These are phyloP conservation scores for Juglanconis juglandina DNA, from an alignment of 2,329 filamentous ascomycete genomes.

Conservation along the genomic window DNA sequence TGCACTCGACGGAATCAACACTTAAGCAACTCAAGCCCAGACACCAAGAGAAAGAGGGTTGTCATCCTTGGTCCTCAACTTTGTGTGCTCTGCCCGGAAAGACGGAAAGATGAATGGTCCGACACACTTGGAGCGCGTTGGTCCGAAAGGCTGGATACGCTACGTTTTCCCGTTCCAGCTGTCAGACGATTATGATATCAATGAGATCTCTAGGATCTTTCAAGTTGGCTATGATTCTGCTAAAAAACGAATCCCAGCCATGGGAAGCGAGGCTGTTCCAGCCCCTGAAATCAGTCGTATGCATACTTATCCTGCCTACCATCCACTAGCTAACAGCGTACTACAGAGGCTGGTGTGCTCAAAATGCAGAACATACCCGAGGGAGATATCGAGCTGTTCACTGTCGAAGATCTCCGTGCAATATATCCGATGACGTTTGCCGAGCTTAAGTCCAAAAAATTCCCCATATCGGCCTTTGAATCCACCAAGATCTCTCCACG, in stretches of 20 bases:
- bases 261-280: slow-evolving; percentile 30
- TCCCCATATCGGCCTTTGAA: slow-evolving; percentile 23
- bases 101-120: slow-evolving; percentile 21
- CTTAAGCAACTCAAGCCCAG: no score
- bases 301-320: not conserved
- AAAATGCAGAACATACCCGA: slow-evolving; percentile 27
- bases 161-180: slow-evolving; percentile 32
- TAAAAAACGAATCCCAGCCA: slow-evolving; percentile 26
- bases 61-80: no score
- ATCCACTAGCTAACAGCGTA: not conserved
- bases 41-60: no score
- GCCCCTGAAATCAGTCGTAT: slow-evolving; percentile 25
- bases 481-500: slow-evolving; percentile 23
- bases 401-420: slow-evolving; percentile 25
- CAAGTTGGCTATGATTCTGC: slow-evolving; percentile 27
- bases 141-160: slow-evolving; percentile 32
- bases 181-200: slow-evolving; percentile 26
- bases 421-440: slow-evolving; percentile 24
- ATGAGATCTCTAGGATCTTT: slow-evolving; percentile 24
- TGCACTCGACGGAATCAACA: no score
- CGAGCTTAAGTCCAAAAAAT: slow-evolving; percentile 25
- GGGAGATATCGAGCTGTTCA: slow-evolving; percentile 24
- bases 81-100: no score
- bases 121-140: slow-evolving; percentile 31
- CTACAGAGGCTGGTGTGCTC: slow-evolving; percentile 26